Conservation (phyloP, 352 stramenopile genomes). For the Phytophthora citrophthora region DNA sequence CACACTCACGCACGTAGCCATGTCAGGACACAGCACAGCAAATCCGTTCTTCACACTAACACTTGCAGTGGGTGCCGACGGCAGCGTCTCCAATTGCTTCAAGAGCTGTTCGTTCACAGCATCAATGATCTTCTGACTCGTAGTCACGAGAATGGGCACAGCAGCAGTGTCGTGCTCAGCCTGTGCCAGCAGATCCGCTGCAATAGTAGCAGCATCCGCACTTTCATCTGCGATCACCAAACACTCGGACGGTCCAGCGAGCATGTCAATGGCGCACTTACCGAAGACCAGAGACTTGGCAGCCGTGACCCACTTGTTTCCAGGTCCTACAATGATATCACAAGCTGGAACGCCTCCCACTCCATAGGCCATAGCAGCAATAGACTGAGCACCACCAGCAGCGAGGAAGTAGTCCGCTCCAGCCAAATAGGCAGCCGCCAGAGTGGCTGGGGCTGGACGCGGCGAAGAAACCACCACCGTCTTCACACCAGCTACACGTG, state of each 20-base stretch:
- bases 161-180: constrained; percentile 98
- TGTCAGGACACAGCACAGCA: constrained; percentile 74
- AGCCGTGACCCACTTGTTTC: constrained; percentile 99
- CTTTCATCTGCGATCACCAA: constrained; percentile 97
- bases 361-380: constrained; percentile 97
- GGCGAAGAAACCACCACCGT: constrained; percentile 96
- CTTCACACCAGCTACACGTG: constrained; percentile 93
- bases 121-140: constrained; percentile 86
- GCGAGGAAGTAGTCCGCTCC: constrained; percentile 91
- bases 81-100: constrained; percentile 78
- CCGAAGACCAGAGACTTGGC: constrained; percentile 98
- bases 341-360: constrained; percentile 90
- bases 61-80: constrained; percentile 63
- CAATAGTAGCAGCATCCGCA: constrained; percentile 72
- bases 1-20: constrained; percentile 79
- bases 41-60: constrained; percentile 82
- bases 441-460: constrained; percentile 90
- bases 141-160: constrained; percentile 96
- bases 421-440: constrained; percentile 94
- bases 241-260: constrained; percentile 98
- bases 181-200: constrained; percentile 80
- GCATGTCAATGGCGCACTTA: constrained; percentile 99
- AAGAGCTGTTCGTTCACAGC: constrained; percentile 89
- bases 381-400: constrained; percentile 84
- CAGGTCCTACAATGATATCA: constrained; percentile 98